phyloP scores from a whole-genome alignment of 2,329 filamentous ascomycete genomes.

The Hymenotorrendiella dingleyae region DNA sequence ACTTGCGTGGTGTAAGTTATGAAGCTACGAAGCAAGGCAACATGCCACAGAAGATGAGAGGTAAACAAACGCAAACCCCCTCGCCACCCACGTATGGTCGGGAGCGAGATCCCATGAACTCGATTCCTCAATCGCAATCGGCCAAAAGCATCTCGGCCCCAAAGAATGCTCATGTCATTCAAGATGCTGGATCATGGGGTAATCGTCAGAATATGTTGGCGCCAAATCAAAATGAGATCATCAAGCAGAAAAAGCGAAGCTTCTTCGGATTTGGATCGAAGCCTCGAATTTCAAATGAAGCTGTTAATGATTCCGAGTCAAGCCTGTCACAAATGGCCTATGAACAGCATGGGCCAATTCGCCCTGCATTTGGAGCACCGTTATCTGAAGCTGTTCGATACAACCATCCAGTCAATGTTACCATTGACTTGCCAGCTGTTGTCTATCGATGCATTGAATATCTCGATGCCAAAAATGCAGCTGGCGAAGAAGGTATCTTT shows the following conservation, averaged over 20 bases:
- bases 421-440: constrained; percentile 78
- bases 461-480: constrained; percentile 73
- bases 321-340: constrained; percentile 37
- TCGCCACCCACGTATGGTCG: constrained; percentile 26
- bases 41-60: constrained; percentile 27
- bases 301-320: constrained; percentile 46
- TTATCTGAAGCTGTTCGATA: constrained; percentile 80
- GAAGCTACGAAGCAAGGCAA: constrained; percentile 32
- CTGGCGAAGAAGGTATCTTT: constrained; percentile 91
- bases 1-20: constrained; percentile 32
- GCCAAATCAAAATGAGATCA: constrained; percentile 66
- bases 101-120: constrained; percentile 25
- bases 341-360: constrained; percentile 47
- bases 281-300: constrained; percentile 51
- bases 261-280: constrained; percentile 65
- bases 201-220: constrained; percentile 56
- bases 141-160: constrained; percentile 71
- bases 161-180: constrained; percentile 77
- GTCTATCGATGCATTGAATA: constrained; percentile 96
- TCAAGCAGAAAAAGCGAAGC: constrained; percentile 73
- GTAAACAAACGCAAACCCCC: constrained; percentile 27
- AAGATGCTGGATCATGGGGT: constrained; percentile 81
- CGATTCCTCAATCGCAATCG: constrained; percentile 29
- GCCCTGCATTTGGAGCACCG: constrained; percentile 78
- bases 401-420: constrained; percentile 66